Base-by-base conservation (phyloP, 192 early-diverging fungal species). In the Coemansia sp. region DNA sequence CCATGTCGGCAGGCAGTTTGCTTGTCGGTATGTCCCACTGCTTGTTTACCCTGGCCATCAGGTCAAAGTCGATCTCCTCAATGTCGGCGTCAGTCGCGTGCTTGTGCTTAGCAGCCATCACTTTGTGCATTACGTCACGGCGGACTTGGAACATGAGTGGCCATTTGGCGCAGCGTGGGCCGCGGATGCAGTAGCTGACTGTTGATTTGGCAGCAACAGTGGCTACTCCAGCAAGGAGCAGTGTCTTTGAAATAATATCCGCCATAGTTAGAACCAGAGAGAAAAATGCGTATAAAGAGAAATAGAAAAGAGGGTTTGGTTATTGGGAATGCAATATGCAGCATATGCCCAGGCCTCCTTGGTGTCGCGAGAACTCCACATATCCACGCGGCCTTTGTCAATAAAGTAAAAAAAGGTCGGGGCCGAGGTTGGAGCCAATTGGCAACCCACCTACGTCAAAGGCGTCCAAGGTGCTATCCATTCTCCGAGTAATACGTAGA, bases 101-200 rank as follows among this genome's bases (percentile, higher is more conserved):
- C 1, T 60, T 21, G 0, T 46, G 26, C 3, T 39, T 39, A 5
- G 22, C 18, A 26, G 56, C 46, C 7, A 71, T 46, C 2, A 52
- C 62, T 12, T 48, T 63, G 37, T 58, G 44, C 26, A 67, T 68
- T 3, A 55, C 59, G 27, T 78, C 69, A 10, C 69, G 68, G n/a
- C 50, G 62, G 11, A 78, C 46, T 57, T 78, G 75, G 36, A 72
- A 72, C 65, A 54, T 44, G 10, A 78, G 50, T 27, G 75, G 58
- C 75, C 75, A 78, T n/a, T 59, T 63, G 1, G 60, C 38, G 35
- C 75, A 78, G 15, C 62, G 56, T 12, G 75, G 75, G 1, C 75
- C 75, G 11, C 64, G 60, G 27, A 66, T 34, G 29, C 62, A 78
- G 58, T 78, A 78, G 58, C 69, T 72, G 11, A 68, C 56, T 1